Base-by-base conservation (phyloP, 2,329 filamentous ascomycete species). In the Diaporthe ilicicola region DNA sequence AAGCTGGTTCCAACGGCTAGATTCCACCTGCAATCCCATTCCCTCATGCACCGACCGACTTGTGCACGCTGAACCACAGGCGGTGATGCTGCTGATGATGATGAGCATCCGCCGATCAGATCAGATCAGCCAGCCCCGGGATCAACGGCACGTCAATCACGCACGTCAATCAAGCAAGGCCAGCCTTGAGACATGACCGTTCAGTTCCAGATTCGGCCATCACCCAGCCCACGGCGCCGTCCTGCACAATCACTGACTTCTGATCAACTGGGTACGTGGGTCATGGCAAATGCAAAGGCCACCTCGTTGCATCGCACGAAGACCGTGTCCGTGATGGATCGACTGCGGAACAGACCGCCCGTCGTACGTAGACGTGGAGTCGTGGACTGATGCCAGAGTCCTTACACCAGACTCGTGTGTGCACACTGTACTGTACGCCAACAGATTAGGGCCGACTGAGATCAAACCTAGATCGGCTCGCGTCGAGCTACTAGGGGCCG, bases 1-100 rank as follows among this genome's bases (percentile, higher is more conserved):
- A 27, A 67, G 51, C 65, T 29, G 53, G 50, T 24, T 68, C n/a
- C 53, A 68, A 59, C 59, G 59, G 59, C 44, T 44, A 42, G 37
- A 64, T 50, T 64, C 44, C 59, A 64, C 59, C 44, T 50, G 59
- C 59, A 64, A 64, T 64, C 59, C 59, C 44, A 50, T 48, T 64
- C 59, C 59, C 59, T 48, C 59, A 48, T 62, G 59, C 59, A 48
- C 59, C 27, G 5, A 22, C 24, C 19, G 10, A 17, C 8, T 22
- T 24, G 59, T 62, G 59, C 29, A 50, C 37, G 13, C 27, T 50
- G 27, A 17, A 24, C 59, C n/a, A 50, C 44, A 29, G 59, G 42
- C 59, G 54, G 34, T 19, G 55, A 61, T 9, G 10, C 32, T 48
- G 56, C 32, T 48, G 56, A 48, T 48, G 42, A 62, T 29, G 56